Evolutionary conservation across 768 basidiomycete genomes (phyloP).

Genomic region (Boletus reticuloceps): DNA sequence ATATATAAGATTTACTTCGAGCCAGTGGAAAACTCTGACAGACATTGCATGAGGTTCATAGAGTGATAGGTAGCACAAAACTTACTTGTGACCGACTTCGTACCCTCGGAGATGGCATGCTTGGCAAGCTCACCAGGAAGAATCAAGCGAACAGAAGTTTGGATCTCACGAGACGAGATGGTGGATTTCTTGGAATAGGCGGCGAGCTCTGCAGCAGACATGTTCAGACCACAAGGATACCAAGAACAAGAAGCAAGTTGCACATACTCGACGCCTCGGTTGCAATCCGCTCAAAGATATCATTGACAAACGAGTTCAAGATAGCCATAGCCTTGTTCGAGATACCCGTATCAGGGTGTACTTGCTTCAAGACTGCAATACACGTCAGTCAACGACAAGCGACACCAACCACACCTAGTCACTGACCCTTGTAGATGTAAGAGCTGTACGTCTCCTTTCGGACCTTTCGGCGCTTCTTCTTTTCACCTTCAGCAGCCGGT

Average conservation of each 20-base stretch:
- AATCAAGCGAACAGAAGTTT: constrained; percentile 80
- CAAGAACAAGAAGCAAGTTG: not conserved
- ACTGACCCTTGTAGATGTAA: constrained; percentile 78
- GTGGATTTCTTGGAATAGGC: constrained; percentile 89
- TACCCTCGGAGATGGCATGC: constrained; percentile 87
- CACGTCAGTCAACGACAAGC: not conserved
- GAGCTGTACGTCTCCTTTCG: constrained; percentile 84
- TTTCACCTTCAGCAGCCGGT: constrained; percentile 56
- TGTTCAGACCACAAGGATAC: not conserved
- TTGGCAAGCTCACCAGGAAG: constrained; percentile 84
- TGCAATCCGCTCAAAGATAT: constrained; percentile 81
- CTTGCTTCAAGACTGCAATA: constrained; percentile 76
- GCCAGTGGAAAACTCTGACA: constrained; percentile 57
- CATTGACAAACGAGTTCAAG: constrained; percentile 81
- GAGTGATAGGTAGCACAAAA: not conserved
- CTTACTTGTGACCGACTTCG: constrained; percentile 69
- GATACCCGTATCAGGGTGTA: constrained; percentile 92
- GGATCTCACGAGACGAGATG: constrained; percentile 89
- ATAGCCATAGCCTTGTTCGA: constrained; percentile 88
- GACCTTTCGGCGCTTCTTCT: constrained; percentile 79
- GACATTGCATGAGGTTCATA: constrained; percentile 11
- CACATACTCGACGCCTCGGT: constrained; percentile 66
- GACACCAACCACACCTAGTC: not conserved
- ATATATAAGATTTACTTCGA: constrained; percentile 43
- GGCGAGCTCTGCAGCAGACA: constrained; percentile 58